A percentile compares a stretch with the other conserved stretches of the same genome.
These are phyloP conservation scores for Magnaporthiopsis poae DNA, from an alignment of 2,329 filamentous ascomycete genomes.

Conservation along the genomic window DNA sequence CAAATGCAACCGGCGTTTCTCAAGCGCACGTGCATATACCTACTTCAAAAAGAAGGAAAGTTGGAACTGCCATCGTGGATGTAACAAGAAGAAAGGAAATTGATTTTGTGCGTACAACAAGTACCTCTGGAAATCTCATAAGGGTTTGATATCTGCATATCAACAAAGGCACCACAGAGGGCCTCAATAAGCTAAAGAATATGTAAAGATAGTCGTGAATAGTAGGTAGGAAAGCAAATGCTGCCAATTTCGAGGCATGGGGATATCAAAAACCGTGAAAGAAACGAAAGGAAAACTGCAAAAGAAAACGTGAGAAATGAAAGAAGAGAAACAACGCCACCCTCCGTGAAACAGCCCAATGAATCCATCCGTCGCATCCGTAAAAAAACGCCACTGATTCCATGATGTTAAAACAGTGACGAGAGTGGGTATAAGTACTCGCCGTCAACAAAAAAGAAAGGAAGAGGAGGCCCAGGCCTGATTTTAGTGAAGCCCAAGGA, in stretches of 20 bases:
- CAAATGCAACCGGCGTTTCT: not conserved
- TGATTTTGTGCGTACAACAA: not conserved
- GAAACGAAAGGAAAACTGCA: conserved; percentile 4
- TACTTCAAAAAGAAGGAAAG: not conserved
- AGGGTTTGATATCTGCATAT: not conserved
- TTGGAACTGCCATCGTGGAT: not conserved
- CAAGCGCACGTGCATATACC: not conserved
- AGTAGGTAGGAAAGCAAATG: conserved; percentile 6
- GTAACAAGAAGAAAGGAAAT: not conserved
- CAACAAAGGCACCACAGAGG: not conserved
- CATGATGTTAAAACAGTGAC: not conserved
- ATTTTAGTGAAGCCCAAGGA: not conserved
- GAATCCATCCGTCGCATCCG: not conserved
- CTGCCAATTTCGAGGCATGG: conserved; percentile 8
- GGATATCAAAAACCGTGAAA: conserved; percentile 5
- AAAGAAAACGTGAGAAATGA: not conserved
- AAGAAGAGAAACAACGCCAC: not conserved
- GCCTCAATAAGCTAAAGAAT: not conserved
- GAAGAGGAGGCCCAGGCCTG: not conserved
- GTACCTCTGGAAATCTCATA: not conserved
- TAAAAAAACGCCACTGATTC: not conserved
- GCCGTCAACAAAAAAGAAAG: not conserved
- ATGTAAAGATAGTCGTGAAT: conserved; percentile 1
- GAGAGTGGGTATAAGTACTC: not conserved
- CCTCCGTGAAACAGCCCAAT: not conserved